Base-by-base conservation (phyloP, 306 rosid genomes). In the Quercus glauca region DNA sequence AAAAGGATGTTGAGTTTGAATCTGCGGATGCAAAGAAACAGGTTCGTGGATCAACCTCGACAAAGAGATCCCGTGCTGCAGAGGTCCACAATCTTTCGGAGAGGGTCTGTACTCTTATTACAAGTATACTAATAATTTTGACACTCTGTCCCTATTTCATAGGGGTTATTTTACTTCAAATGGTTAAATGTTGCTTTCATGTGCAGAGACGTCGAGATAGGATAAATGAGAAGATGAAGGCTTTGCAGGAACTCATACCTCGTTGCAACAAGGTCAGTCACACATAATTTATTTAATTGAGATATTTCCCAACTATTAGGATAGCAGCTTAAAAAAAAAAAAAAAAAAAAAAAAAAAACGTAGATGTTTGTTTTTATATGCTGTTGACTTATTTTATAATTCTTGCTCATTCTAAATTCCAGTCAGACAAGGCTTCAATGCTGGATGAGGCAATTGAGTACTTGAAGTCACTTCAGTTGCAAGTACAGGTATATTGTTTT, bases 361-460 rank as follows among this genome's bases (percentile, higher is more conserved):
- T 25, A 41, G 69, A 9, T 20, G 64, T n/a, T 65, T 80, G 43
- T 76, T 69, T 80, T 76, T 7, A 55, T 72, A 64, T 31, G 57
- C 7, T 43, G 49, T 41, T 25, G 3, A 25, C 37, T 57, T 6
- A 53, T 71, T 52, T 9, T 43, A 71, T 35, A 76, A 45, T 73
- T 49, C 45, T 37, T 37, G 56, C 69, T 65, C 10, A 18, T 67
- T 76, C 25, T 75, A 63, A 67, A 75, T 84, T 82, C 71, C 83
- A 94, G 98, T 87, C 91, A 4, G 97, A 91, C 83, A 94, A 94
- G 84, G 98, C 97, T 49, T 94, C 98, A 21, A 92, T 92, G 92
- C 83, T 94, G 83, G 97, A 94, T 79, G 98, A 92, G 90, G 97
- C 97, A 68, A 94, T 94, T 5, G 97, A 91, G 51, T 91, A 94